Conservation (phyloP, 805 yeast species). For the Barnettozyma californica region DNA sequence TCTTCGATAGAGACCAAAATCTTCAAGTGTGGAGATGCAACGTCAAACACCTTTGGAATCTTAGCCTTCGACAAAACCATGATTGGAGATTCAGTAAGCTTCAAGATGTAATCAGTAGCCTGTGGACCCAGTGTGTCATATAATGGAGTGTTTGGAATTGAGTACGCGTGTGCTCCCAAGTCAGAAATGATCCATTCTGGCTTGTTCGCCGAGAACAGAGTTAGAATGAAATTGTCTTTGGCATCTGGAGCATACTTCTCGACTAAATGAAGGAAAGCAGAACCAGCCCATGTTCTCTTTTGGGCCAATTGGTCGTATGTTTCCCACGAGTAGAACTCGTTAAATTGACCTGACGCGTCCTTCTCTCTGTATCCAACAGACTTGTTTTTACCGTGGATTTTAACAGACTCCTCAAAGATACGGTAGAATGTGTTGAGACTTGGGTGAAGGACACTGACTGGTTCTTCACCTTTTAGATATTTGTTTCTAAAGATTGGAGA, state of each 20-base stretch:
- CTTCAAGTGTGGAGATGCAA: slow-evolving; percentile 43
- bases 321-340: slow-evolving; percentile 37
- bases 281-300: slow-evolving; percentile 44
- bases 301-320: slow-evolving; percentile 38
- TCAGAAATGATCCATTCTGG: slow-evolving; percentile 69
- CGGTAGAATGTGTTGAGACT: slow-evolving; percentile 39
- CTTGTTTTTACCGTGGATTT: slow-evolving; percentile 31
- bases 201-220: slow-evolving; percentile 52
- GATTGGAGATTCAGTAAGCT: slow-evolving; percentile 57
- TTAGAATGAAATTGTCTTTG: slow-evolving; percentile 43
- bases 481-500: slow-evolving; percentile 49
- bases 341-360: slow-evolving; percentile 32
- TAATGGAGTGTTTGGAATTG: slow-evolving; percentile 47
- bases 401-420: slow-evolving; percentile 38
- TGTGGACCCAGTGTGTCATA: slow-evolving; percentile 56
- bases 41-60: slow-evolving; percentile 40
- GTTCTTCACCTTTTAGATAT: slow-evolving; percentile 24
- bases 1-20: slow-evolving; percentile 54
- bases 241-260: slow-evolving; percentile 30
- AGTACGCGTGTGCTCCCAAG: slow-evolving; percentile 58
- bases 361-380: slow-evolving; percentile 43
- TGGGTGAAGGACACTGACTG: slow-evolving; percentile 38
- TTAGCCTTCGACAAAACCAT: slow-evolving; percentile 50
- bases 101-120: slow-evolving; percentile 59
- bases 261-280: slow-evolving; percentile 47